phyloP scores from a whole-genome alignment of 768 basidiomycete genomes.

The Tricholoma sp. region DNA sequence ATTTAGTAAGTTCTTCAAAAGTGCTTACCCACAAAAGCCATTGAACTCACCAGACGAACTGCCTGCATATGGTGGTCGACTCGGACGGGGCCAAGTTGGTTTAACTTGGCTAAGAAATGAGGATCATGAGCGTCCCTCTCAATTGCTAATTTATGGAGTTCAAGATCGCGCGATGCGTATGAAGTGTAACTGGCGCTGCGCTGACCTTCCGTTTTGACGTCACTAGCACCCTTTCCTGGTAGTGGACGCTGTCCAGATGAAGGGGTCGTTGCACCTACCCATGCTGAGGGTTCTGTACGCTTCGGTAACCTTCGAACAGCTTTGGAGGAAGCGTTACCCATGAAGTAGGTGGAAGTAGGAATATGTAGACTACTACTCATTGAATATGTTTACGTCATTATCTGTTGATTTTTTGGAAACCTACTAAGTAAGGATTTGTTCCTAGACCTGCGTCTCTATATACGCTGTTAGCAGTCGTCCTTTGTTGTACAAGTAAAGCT shows the following conservation, averaged over 20 bases:
- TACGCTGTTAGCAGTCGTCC: constrained; percentile 26
- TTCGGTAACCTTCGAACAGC: constrained; percentile 51
- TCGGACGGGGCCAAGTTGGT: constrained; percentile 57
- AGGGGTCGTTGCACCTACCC: constrained; percentile 42
- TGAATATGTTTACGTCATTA: constrained; percentile 15
- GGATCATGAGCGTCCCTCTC: constrained; percentile 66
- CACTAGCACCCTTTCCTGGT: constrained; percentile 35
- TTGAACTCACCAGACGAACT: constrained; percentile 38
- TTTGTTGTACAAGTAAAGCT: constrained; percentile 40
- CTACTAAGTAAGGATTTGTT: constrained; percentile 6
- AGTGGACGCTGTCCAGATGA: constrained; percentile 14
- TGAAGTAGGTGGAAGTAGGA: constrained; percentile 18
- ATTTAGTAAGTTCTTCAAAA: constrained; percentile 4
- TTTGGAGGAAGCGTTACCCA: constrained; percentile 66
- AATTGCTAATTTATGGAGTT: constrained; percentile 38
- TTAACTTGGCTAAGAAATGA: constrained; percentile 63
- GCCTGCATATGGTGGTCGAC: constrained; percentile 63
- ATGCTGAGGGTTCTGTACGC: constrained; percentile 35
- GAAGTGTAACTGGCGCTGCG: neutral
- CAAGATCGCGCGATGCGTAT: neutral
- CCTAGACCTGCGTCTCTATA: constrained; percentile 13
- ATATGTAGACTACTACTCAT: neutral
- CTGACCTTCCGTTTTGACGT: constrained; percentile 46
- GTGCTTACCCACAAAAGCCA: neutral
- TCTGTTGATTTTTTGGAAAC: neutral